Percentiles rank a stretch among this genome's conserved stretches.
phyloP scores from a whole-genome alignment of 2,329 filamentous ascomycete species.

The Bipolaris zeicola region DNA sequence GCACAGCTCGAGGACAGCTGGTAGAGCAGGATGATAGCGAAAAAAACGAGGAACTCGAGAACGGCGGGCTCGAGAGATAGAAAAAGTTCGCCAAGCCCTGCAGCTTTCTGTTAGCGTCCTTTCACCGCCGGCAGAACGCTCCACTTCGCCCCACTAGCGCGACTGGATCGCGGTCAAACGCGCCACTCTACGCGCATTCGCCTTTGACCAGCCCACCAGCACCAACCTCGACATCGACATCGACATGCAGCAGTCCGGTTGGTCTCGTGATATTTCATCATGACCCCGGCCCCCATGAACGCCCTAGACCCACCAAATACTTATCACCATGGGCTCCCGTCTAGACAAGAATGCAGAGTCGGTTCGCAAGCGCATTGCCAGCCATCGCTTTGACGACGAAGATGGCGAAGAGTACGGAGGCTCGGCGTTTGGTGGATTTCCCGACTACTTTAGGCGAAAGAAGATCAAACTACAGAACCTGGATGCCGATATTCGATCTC shows the following conservation, averaged over 20 bases:
- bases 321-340: conserved; percentile 62
- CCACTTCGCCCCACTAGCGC: conserved; percentile 18
- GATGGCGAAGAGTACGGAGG: conserved; percentile 88
- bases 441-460: conserved; percentile 92
- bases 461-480: conserved; percentile 97
- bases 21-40: conserved; percentile 17
- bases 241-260: conserved; percentile 5
- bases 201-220: neutral
- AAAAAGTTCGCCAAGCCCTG: conserved; percentile 40
- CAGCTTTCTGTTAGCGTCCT: conserved; percentile 22
- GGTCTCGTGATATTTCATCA: conserved; percentile 21
- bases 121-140: conserved; percentile 35
- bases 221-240: neutral
- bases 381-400: conserved; percentile 77
- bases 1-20: conserved; percentile 29
- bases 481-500: conserved; percentile 77
- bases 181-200: conserved; percentile 20
- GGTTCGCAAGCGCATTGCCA: conserved; percentile 68
- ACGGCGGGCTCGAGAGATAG: conserved; percentile 19
- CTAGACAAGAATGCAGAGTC: conserved; percentile 64
- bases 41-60: conserved; percentile 19
- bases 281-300: conserved; percentile 32
- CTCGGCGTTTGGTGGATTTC: conserved; percentile 86
- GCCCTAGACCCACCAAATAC: conserved; percentile 20
- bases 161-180: conserved; percentile 17